Evolutionary conservation across 2,329 filamentous ascomycete species (phyloP).

Genomic region (Aciculosporium take): DNA sequence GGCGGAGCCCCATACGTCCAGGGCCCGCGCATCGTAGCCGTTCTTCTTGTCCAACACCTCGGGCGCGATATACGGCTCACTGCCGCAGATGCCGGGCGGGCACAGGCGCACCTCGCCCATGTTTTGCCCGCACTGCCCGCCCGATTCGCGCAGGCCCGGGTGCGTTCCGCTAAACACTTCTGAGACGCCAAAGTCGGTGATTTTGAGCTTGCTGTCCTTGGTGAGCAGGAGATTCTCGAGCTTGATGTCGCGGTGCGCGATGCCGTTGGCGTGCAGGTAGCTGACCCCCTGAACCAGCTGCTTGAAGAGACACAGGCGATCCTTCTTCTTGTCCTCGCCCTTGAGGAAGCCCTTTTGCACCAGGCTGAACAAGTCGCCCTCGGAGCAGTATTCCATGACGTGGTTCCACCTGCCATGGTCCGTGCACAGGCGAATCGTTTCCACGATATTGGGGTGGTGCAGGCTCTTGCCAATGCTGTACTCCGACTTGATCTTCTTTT

Average conservation of each 20-base stretch:
- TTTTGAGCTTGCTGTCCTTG: conserved; percentile 69
- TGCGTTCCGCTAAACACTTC: conserved; percentile 75
- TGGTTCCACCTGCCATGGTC: conserved; percentile 70
- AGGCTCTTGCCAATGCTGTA: conserved; percentile 76
- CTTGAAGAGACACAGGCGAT: conserved; percentile 78
- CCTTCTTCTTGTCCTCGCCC: conserved; percentile 46
- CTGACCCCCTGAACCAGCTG: conserved; percentile 70
- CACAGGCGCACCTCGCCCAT: conserved; percentile 61
- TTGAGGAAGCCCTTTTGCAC: conserved; percentile 58
- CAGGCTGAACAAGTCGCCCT: conserved; percentile 66
- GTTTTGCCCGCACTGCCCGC: conserved; percentile 57
- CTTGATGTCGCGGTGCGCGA: conserved; percentile 85
- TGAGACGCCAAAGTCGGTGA: conserved; percentile 82
- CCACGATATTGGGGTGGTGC: conserved; percentile 76
- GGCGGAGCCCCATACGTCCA: conserved; percentile 78
- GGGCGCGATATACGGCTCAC: conserved; percentile 74
- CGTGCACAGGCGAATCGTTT: conserved; percentile 62
- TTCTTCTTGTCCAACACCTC: conserved; percentile 60
- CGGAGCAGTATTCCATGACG: conserved; percentile 82
- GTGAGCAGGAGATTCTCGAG: conserved; percentile 74
- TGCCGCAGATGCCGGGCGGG: conserved; percentile 69
- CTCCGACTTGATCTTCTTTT: conserved; percentile 83
- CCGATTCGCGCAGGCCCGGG: conserved; percentile 59
- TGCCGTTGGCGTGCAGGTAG: conserved; percentile 70
- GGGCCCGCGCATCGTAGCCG: conserved; percentile 56